Conservation (phyloP, 2,329 filamentous ascomycete genomes). For the Fusarium algeriense region DNA sequence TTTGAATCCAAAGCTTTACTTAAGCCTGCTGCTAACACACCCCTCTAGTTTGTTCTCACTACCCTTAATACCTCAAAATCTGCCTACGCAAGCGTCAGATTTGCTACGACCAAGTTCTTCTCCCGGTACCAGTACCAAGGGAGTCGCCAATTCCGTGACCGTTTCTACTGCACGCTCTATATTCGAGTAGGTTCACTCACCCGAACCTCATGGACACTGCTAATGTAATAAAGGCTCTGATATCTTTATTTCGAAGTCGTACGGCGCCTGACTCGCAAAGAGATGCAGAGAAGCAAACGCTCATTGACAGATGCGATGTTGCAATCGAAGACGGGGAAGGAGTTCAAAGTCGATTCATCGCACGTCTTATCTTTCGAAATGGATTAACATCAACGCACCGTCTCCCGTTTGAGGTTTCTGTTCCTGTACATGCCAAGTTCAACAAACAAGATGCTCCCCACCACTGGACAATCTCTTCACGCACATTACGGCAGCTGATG, state of each 20-base stretch:
- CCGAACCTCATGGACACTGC: background rate
- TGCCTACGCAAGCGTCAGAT: constrained; percentile 79
- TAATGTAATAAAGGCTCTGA: constrained; percentile 64
- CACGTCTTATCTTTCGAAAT: constrained; percentile 80
- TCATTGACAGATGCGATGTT: constrained; percentile 81
- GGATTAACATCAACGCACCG: constrained; percentile 83
- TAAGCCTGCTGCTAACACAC: constrained; percentile 1
- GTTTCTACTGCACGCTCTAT: constrained; percentile 81
- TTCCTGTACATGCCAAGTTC: constrained; percentile 83
- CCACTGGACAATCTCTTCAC: constrained; percentile 78
- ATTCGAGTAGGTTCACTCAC: constrained; percentile 67
- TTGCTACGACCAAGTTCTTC: constrained; percentile 78
- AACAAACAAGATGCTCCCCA: constrained; percentile 74
- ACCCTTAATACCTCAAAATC: constrained; percentile 85
- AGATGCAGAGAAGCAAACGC: constrained; percentile 73
- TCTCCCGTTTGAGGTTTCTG: constrained; percentile 78
- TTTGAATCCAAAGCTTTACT: too few species aligned
- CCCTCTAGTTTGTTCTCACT: constrained; percentile 75
- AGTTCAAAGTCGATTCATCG: constrained; percentile 78
- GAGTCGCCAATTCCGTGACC: constrained; percentile 62
- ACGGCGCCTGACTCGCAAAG: constrained; percentile 67
- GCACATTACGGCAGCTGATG: constrained; percentile 78
- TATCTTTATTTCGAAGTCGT: constrained; percentile 80
- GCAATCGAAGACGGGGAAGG: constrained; percentile 77
- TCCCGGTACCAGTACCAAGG: constrained; percentile 76